Evolutionary conservation across 306 rosid species (phyloP), one percentile per base, ranked within the genome.

Genomic region (Lathyrus sativus): DNA sequence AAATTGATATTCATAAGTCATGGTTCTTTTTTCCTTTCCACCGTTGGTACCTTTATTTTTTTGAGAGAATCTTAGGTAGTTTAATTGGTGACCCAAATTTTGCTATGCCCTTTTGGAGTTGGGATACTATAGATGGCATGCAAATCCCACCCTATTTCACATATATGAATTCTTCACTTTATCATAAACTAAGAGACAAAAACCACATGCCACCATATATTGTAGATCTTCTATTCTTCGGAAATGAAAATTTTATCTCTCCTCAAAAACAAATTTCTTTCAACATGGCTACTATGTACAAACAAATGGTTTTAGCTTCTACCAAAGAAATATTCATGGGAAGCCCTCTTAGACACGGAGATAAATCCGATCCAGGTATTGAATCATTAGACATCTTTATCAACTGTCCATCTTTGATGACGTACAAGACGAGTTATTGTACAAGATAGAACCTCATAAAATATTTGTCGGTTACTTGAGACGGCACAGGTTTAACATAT

Each of bases 21-120:
- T 85, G 96, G 96, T 83, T 89, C 4, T 89, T 89, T 74, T 86
- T 74, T 11, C 96, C 96, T 5, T 89, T 86, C 64, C 90, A 86
- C 60, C 89, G 96, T 7, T 82, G 74, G 77, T 89, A 86, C 84
- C 51, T 89, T 2, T 83, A 82, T 51, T 84, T 90, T 71, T 78
- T 77, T 13, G 96, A 87, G 65, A 84, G 67, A 66, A 90, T 85
- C 49, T 62, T 85, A 17, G 95, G 83, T 0, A 79, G 68, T 12
- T 35, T 90, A 31, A 77, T 90, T n/a, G 75, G 69, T 4, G 83
- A 79, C 17, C 75, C 96, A 0, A 65, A 22, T 7, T 85, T 85
- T 14, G 83, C 95, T 2, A 0, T 90, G 8, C 91, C 95, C 0
- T 90, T 67, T 37, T 90, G 95, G 96, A 90, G 81, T 41, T 91